Conservation (phyloP, 2,329 filamentous ascomycete species). For the Scortechinia acanthostroma region DNA sequence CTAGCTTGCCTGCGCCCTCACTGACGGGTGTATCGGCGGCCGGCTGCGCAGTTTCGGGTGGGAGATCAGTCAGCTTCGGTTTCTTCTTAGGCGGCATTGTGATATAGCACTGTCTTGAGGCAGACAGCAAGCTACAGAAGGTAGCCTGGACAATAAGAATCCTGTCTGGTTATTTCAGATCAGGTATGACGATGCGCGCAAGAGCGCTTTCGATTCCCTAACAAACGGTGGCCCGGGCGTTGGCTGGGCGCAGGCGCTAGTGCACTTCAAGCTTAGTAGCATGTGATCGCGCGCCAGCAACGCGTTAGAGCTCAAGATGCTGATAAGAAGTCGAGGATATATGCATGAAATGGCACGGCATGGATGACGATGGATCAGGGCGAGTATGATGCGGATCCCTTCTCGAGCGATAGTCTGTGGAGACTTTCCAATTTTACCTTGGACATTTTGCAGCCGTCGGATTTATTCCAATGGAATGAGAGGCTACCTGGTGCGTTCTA, state of each 20-base stretch:
- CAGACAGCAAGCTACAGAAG: no score
- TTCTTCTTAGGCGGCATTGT: neutral
- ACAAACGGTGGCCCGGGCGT: neutral
- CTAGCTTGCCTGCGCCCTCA: neutral
- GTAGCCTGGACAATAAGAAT: no score
- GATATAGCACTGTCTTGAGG: neutral
- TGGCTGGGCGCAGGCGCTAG: neutral
- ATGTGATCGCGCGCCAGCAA: slow-evolving; percentile 1
- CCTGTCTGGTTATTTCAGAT: neutral
- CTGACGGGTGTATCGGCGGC: neutral
- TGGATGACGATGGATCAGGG: slow-evolving; percentile 8
- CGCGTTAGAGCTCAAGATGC: neutral
- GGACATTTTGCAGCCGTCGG: slow-evolving; percentile 22
- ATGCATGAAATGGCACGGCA: neutral
- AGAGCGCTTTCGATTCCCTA: neutral
- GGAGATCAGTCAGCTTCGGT: neutral
- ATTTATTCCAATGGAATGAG: slow-evolving; percentile 21
- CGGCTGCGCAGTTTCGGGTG: neutral
- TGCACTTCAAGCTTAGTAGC: neutral
- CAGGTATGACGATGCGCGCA: neutral
- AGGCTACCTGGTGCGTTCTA: slow-evolving; percentile 21
- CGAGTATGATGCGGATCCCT: slow-evolving; percentile 13
- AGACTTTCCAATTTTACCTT: slow-evolving; percentile 24
- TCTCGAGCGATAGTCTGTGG: slow-evolving; percentile 23
- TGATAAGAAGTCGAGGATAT: no score